phyloP scores from a whole-genome alignment of 1,284 basidiomycete species.

The Ustilago lituana region DNA sequence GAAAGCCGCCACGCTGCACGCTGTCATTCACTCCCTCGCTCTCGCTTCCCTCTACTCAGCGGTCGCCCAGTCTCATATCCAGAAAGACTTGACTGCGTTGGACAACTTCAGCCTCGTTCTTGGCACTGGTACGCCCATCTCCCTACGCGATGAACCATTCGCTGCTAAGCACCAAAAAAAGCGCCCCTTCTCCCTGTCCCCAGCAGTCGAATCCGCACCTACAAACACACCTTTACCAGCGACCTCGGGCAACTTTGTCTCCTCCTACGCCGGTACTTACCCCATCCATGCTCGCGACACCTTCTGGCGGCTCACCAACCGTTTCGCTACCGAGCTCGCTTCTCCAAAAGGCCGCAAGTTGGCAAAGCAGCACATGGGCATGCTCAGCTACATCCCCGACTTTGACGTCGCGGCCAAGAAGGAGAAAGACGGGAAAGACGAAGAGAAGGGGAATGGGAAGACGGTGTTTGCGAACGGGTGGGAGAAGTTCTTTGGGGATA shows the following conservation, averaged over 20 bases:
- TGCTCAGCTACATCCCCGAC: conserved; percentile 30
- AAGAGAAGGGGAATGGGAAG: neutral
- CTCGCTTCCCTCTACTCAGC: conserved; percentile 26
- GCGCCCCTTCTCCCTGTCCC: neutral
- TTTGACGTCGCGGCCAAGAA: conserved; percentile 3
- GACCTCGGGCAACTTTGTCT: conserved; percentile 32
- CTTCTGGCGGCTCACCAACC: conserved; percentile 15
- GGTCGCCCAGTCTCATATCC: neutral
- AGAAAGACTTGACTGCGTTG: neutral
- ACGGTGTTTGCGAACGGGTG: conserved; percentile 18
- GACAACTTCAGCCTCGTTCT: conserved; percentile 2
- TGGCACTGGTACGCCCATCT: conserved; percentile 21
- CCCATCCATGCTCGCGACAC: neutral
- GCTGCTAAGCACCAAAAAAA: neutral
- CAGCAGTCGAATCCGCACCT: neutral
- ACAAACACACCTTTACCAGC: neutral
- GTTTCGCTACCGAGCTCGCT: neutral
- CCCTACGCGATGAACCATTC: conserved; percentile 10
- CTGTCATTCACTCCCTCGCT: conserved; percentile 21
- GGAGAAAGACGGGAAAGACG: neutral
- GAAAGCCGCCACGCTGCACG: conserved; percentile 31
- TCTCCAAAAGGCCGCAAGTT: neutral
- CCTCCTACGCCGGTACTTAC: neutral
- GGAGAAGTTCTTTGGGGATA: conserved; percentile 28
- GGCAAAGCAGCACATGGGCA: conserved; percentile 18